Evolutionary conservation across 2,329 filamentous ascomycete genomes (phyloP), one percentile per base, ranked within the genome.

Genomic region (Alternaria brassicae): DNA sequence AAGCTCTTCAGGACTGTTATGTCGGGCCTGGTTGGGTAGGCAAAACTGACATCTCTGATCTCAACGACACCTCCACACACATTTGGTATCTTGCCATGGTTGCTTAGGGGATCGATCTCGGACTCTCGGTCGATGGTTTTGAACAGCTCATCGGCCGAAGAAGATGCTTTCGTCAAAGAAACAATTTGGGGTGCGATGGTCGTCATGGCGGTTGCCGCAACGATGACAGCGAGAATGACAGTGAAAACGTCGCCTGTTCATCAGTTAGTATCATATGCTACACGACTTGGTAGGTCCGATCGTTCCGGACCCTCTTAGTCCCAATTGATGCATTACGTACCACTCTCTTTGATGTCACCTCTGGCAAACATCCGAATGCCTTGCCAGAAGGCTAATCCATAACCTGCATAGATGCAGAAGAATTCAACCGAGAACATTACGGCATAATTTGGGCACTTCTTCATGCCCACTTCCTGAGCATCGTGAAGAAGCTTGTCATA

Each of bases 11-110:
- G 93, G 41, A 98, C 91, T 2, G 88, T 85, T 6, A 96, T 92
- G 70, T 97, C 93, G 0, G 93, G 92, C 23, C 95, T 87, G 4
- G 93, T 96, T 7, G 95, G 95, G 72, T 99, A 98, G 67, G 97
- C 93, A 77, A 97, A 93, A 75, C 90, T 92, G 72, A 98, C 84
- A 65, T 92, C 85, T 62, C 89, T 84, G 25, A 98, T 84, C 64
- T 93, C 89, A 55, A 99, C 89, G 4, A 86, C 86, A 0, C 76
- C 75, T 15, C 53, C 44, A 25, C 72, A 74, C 13, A 56, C 44
- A 3, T 44, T 41, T 0, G 75, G 76, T 6, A 58, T 36, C 8
- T 59, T 54, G 0, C 75, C 74, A 5, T 61, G 56, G 9, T 70
- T 66, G 8, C 54, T 68, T 37, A 77, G 53, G 5, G 75, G 69